phyloP scores from a whole-genome alignment of 495 filamentous ascomycete species.

The Aspergillus sparsus region DNA sequence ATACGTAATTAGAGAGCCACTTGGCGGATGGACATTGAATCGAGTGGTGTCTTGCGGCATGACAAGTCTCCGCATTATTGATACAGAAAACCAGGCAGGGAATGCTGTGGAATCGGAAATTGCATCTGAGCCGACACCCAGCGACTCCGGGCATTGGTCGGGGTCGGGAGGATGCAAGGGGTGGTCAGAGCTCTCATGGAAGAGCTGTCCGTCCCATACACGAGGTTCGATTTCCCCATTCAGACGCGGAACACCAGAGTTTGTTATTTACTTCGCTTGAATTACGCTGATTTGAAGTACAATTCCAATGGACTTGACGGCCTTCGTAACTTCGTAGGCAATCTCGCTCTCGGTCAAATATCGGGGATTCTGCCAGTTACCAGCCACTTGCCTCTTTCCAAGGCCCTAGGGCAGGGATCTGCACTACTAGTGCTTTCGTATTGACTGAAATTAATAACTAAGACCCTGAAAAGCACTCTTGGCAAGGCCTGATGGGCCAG shows the following conservation, averaged over 20 bases:
- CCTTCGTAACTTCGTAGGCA: slow-evolving; percentile 3
- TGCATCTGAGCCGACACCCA: slow-evolving; percentile 8
- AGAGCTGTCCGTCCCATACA: slow-evolving; percentile 3
- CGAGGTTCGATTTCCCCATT: not conserved
- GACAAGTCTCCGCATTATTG: slow-evolving; percentile 12
- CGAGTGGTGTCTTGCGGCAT: slow-evolving; percentile 12
- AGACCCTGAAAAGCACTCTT: not conserved
- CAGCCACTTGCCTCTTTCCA: slow-evolving; percentile 1
- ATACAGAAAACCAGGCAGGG: not conserved
- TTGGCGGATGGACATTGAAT: slow-evolving; percentile 7
- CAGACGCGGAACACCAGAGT: not conserved
- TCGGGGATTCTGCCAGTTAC: slow-evolving; percentile 21
- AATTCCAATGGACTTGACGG: not conserved
- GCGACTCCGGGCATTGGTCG: slow-evolving; percentile 19
- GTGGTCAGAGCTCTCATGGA: slow-evolving; percentile 3
- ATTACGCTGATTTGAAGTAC: not conserved
- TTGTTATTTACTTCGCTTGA: not conserved
- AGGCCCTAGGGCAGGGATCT: slow-evolving; percentile 11
- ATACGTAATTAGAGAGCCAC: slow-evolving; percentile 5
- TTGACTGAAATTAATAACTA: not conserved
- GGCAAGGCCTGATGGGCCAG: not conserved
- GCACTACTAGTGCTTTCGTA: slow-evolving; percentile 13
- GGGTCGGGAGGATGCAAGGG: slow-evolving; percentile 13
- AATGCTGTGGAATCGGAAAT: slow-evolving; percentile 7
- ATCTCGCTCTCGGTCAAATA: slow-evolving; percentile 25